Evolutionary conservation across 805 yeast genomes (phyloP), one percentile per base, ranked within the genome.

Genomic region (Naumovozyma dairenensis): DNA sequence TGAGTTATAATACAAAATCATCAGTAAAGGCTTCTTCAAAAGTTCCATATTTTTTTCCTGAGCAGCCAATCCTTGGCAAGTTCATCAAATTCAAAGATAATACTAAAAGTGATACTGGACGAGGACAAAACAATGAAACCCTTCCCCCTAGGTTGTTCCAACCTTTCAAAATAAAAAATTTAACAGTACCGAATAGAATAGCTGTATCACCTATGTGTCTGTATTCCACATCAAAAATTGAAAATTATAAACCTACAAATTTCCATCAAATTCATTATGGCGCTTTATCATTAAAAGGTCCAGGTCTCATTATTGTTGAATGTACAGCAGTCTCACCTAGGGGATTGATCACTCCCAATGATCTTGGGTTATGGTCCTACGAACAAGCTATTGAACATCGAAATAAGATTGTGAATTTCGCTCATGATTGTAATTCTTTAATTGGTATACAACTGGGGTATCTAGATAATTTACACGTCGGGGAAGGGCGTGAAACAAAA

Each of bases 181-280:
- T 65, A 32, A 49, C 55, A 2, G 48, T 74, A 15, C 64, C 60
- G 10, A 75, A 75, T 49, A 57, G 80, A 39, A 48, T 72, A 19
- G 74, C 74, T 32, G 72, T 73, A 15, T 63, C 77, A 1, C 77
- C 77, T 29, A 69, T 72, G 75, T 68, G 76, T 46, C 66, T 60
- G 31, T 72, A 71, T 48, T 64, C 75, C 5, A 63, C 69, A 3
- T 7, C 10, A 7, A n/a, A n/a, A n/a, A n/a, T n/a, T n/a, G 42
- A 49, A 3, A 53, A 69, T 31, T 66, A 66, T 2, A 48, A 52
- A 12, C 60, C 65, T 0, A 72, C 69, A 0, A 65, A 59, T 13
- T 72, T 62, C 55, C 77, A 73, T 42, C 39, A 61, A 14, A 59
- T 62, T 6, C 76, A 73, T 42, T 69, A 73, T 42, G 73, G 73